Base-by-base conservation (phyloP, 352 stramenopile species). In the Pythium phragmitis region DNA sequence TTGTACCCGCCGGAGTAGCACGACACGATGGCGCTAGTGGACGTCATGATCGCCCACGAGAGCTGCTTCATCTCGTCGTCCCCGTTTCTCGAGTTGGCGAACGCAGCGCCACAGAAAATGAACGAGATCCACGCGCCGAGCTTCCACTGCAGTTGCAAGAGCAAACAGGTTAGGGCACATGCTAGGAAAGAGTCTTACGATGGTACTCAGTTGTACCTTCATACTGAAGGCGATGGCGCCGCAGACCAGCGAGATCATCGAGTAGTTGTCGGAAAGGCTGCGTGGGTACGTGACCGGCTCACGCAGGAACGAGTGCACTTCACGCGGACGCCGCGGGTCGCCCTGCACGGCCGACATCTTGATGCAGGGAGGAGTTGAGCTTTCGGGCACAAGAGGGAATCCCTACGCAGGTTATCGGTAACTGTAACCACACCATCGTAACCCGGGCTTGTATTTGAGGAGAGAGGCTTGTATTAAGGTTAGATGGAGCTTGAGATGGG, bases 21-120 rank as follows among this genome's bases (percentile, higher is more conserved):
- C 42, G 80, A 78, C 41, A 89, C 80, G 53, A 92, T 77, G 33
- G 83, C 76, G 55, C 77, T 89, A 17, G 76, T 77, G 53, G 83
- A 76, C 67, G 87, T 88, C 73, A 89, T 91, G 72, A 92, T 89
- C 51, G 81, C 82, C 75, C 88, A 87, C 67, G 78, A 82, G 41
- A 89, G 69, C 63, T 88, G 74, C 51, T 76, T 80, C 63, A 82
- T 70, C 63, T 91, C 84, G 72, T 72, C 76, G 28, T 89, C 73
- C 37, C 75, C 64, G 54, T 52, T 75, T 68, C 79, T 78, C 60
- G 86, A 79, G 68, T 86, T 89, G 54, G 67, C 73, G 50, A 89
- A 92, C 56, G 81, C 87, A 23, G 78, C 76, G 30, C 75, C 63
- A 58, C 81, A 89, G 55, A 89, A 67, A 46, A 91, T 68, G 68